Percentiles rank a stretch among this genome's conserved stretches.
These are phyloP conservation scores for Carex myosuroides DNA, from an alignment of 176 grass and related monocot genomes.

Conservation along the genomic window DNA sequence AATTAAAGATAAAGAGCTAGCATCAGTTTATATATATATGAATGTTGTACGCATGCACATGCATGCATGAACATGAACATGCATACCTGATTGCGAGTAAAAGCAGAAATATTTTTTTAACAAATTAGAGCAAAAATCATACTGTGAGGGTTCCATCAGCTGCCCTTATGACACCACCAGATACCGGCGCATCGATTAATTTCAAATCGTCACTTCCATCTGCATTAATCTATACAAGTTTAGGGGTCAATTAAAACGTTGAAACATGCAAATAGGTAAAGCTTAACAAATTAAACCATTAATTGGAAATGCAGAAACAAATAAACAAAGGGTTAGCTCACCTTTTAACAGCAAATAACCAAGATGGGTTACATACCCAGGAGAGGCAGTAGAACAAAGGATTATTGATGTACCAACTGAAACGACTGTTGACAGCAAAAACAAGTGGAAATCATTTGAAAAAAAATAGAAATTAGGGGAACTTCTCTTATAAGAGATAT, in stretches of 20 bases:
- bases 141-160: constrained; percentile 93
- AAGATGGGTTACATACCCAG: constrained; percentile 65
- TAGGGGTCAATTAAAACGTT: not conserved
- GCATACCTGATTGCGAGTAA: too few species aligned
- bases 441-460: not conserved
- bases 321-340: constrained; percentile 3
- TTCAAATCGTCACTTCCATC: constrained; percentile 61
- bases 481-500: not conserved
- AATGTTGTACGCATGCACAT: not conserved
- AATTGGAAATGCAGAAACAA: not conserved
- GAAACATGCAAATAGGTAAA: not conserved
- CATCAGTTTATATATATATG: not conserved
- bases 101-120: not conserved
- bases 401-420: constrained; percentile 66
- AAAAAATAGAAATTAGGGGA: not conserved
- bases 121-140: constrained; percentile 19
- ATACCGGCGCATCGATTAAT: constrained; percentile 89
- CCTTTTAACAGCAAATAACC: constrained; percentile 51
- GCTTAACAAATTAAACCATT: not conserved
- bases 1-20: not conserved
- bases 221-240: constrained; percentile 26
- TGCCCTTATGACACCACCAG: constrained; percentile 87
- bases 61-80: too few species aligned
- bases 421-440: constrained; percentile 42
- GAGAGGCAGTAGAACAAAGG: constrained; percentile 91